These are phyloP conservation scores for Ceratocystis variospora DNA, from an alignment of 2,329 filamentous ascomycete species.

Conservation along the genomic window DNA sequence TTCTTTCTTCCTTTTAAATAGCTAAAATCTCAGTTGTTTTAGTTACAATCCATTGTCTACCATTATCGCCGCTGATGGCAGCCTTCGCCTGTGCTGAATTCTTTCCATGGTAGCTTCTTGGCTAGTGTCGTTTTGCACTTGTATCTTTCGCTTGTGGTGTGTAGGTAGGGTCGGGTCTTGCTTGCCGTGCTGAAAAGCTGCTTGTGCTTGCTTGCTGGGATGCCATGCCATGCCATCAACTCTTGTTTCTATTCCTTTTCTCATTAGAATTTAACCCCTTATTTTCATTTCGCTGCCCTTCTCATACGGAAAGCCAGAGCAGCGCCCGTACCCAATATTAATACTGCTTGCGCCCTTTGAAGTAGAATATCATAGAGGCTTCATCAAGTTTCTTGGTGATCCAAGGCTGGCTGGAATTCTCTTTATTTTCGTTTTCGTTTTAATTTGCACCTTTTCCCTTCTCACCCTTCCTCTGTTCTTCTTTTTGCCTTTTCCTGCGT, in stretches of 20 bases:
- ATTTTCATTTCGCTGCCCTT: not conserved
- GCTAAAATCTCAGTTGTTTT: too few species aligned
- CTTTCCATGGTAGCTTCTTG: too few species aligned
- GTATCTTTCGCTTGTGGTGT: too few species aligned
- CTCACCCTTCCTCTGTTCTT: not conserved
- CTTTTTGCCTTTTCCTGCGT: not conserved
- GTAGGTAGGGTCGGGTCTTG: too few species aligned
- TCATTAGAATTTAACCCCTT: not conserved
- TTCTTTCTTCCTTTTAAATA: not conserved
- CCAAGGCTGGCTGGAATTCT: not conserved
- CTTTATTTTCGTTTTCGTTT: slow-evolving; percentile 1
- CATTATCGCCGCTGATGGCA: too few species aligned
- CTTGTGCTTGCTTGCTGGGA: slow-evolving; percentile 1
- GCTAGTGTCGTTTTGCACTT: too few species aligned
- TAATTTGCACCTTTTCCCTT: not conserved
- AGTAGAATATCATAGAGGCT: too few species aligned
- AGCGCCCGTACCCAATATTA: not conserved
- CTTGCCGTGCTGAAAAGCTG: not conserved
- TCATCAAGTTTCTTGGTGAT: too few species aligned
- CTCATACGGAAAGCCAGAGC: not conserved
- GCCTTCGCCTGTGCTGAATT: too few species aligned
- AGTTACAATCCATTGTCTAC: too few species aligned
- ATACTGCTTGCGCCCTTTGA: too few species aligned
- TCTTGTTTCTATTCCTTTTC: not conserved
- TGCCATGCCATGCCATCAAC: not conserved